Evolutionary conservation across 331 rosid species (phyloP), one percentile per base, ranked within the genome.

Genomic region (Cydonia oblonga): DNA sequence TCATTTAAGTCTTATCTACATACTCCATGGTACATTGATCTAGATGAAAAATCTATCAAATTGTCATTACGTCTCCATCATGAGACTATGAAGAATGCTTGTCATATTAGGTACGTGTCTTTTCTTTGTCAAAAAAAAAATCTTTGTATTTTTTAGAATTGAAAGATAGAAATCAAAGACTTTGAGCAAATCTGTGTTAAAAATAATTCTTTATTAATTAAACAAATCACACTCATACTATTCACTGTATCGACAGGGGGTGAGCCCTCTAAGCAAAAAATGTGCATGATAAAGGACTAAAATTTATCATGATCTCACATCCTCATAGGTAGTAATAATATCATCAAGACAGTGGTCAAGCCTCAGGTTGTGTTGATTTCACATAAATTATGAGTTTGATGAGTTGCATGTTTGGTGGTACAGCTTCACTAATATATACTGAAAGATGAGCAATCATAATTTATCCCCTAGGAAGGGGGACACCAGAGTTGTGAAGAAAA

Each of bases 1-100:
- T 24, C 66, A 63, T 68, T 70, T 58, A 72, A 19, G 20, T 51
- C 54, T 40, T 63, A 38, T 44, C 60, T 51, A 79, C 54, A 52
- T 9, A 56, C 62, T 80, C 53, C 68, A 33, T 52, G 59, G 35
- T 44, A 32, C 51, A 38, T 72, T 6, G 15, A 46, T 38, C 69
- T 24, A 60, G 29, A 69, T 28, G 22, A 26, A 60, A 63, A 69
- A 29, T 30, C 74, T 64, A 38, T 16, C 18, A 23, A 72, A 60
- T 40, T 54, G 66, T 44, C 52, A 40, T 71, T 66, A 52, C 15
- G 16, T 71, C 66, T 42, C 52, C 24, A 70, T 20, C 53, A 54
- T 63, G 35, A 70, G 25, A 33, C 65, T 59, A 20, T 29, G 23
- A 70, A 32, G 53, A 19, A n/a, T 32, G 59, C 23, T 63, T 13